Evolutionary conservation across 1,139 yeast species (phyloP), one percentile per base, ranked within the genome.

Genomic region (Wickerhamomyces sp.): DNA sequence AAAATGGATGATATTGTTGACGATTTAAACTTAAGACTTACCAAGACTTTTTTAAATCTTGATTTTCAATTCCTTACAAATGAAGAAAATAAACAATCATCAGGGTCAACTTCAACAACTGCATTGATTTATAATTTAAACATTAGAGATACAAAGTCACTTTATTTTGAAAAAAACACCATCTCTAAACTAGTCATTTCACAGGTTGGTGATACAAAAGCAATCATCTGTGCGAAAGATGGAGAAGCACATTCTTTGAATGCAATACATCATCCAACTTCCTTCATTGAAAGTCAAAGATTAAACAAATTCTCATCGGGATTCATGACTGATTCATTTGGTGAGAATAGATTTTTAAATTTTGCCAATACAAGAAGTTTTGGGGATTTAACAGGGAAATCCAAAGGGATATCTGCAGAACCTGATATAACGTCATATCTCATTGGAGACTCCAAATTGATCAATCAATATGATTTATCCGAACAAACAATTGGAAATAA

Each of bases 141-240:
- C 48, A 61, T 63, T 7, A 41, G 49, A 14, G 59, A 55, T 37
- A 63, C 60, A 44, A 75, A 70, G 36, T 70, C 74, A 49, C 81
- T 76, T 57, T 90, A 77, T 67, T 93, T 93, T 71, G 80, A 83
- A 52, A 77, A 83, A 18, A 71, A 73, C 27, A 83, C 88, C n/a
- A 70, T 86, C 15, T 75, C 89, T 31, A 81, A 81, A 56, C 65
- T 93, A 36, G 76, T 88, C 1, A 78, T 91, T 26, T 93, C 95
- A 1, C 99, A 93, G 62, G 84, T 91, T n/a, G 99, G 99, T 4
- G 99, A 93, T 61, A 87, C 97, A 4, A 76, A 88, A 53, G 91
- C 95, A n/a, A 76, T 93, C 7, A 59, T 93, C 27, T 87, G 90
- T 51, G 94, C 85, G 60, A 75, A 74, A 48, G 67, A 73, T 49